These are phyloP conservation scores for Thielaviopsis populi DNA, from an alignment of 2,329 filamentous ascomycete species.

Conservation along the genomic window DNA sequence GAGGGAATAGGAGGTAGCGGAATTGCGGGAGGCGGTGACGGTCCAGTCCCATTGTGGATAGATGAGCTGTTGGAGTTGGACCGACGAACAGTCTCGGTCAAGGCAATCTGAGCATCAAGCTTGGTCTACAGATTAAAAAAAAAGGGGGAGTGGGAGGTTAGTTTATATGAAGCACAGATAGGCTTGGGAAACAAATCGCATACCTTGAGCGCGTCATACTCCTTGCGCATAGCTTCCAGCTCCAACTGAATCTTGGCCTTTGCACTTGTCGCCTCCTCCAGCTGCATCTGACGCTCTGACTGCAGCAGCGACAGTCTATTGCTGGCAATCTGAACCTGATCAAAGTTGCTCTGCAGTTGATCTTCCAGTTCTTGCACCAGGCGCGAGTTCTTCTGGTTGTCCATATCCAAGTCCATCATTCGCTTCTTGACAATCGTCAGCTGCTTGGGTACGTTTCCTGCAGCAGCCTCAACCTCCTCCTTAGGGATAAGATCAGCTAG, in stretches of 20 bases:
- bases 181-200: constrained; percentile 47
- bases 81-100: constrained; percentile 35
- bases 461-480: constrained; percentile 30
- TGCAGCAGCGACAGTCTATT: constrained; percentile 76
- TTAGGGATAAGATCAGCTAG: constrained; percentile 39
- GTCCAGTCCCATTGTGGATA: constrained; percentile 72
- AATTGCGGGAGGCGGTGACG: constrained; percentile 87
- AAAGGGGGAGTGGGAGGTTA: background rate
- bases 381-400: constrained; percentile 80
- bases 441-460: constrained; percentile 39
- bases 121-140: constrained; percentile 37
- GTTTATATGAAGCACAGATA: background rate
- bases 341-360: constrained; percentile 86
- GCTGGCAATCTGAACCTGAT: constrained; percentile 71
- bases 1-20: constrained; percentile 82
- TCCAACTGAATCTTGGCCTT: constrained; percentile 50
- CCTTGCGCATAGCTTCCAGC: constrained; percentile 50
- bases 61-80: constrained; percentile 49
- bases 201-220: constrained; percentile 48
- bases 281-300: constrained; percentile 54
- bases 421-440: constrained; percentile 49
- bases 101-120: constrained; percentile 30
- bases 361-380: constrained; percentile 94
- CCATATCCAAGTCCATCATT: constrained; percentile 44
- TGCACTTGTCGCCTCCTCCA: constrained; percentile 62